Base-by-base conservation (phyloP, 2,329 filamentous ascomycete species). In the Cladobotryum protrusum region DNA sequence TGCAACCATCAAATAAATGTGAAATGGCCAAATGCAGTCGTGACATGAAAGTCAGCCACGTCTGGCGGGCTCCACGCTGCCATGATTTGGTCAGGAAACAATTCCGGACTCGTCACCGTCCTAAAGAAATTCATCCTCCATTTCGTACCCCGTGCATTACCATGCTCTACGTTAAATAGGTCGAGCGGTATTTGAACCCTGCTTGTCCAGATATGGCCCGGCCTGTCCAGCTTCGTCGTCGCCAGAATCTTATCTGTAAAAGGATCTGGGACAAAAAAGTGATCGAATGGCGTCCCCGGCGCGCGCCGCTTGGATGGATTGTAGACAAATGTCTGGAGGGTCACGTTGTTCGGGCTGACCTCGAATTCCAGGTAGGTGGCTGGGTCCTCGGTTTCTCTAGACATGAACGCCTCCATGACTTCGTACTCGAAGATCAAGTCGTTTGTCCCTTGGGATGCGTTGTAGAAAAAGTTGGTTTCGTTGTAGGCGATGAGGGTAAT, bases 81-180 rank as follows among this genome's bases (percentile, higher is more conserved):
- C 5, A 74, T 62, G 1, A 52, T 55, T 59, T 76, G 73, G 34
- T 69, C 63, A 0, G 74, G 74, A 54, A 65, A 77, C 7, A 63
- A 73, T 1, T 63, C 59, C 0, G 67, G 67, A 19, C 66, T 64
- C 3, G 70, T 71, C 32, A 75, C 60, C 3, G 72, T 77, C 41
- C 74, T 67, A 60, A 77, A 74, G 55, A 77, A 77, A 57, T 77
- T 76, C 73, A 77, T 76, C 50, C 74, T 66, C 74, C 74, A 77
- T 53, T 64, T 47, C 1, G 72, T 76, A 15, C 71, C 71, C 53
- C 63, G 60, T 2, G 70, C 72, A 53, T 60, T 51, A 35, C 72
- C 71, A 3, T 61, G 52, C 48, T 76, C 70, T 18, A 76, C 70
- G 49, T 76, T 76, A 64, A 77, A 77, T 7, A 76, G 61, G 3